phyloP scores from a whole-genome alignment of 108 stramenopile genomes.

The Asterionellopsis glacialis region DNA sequence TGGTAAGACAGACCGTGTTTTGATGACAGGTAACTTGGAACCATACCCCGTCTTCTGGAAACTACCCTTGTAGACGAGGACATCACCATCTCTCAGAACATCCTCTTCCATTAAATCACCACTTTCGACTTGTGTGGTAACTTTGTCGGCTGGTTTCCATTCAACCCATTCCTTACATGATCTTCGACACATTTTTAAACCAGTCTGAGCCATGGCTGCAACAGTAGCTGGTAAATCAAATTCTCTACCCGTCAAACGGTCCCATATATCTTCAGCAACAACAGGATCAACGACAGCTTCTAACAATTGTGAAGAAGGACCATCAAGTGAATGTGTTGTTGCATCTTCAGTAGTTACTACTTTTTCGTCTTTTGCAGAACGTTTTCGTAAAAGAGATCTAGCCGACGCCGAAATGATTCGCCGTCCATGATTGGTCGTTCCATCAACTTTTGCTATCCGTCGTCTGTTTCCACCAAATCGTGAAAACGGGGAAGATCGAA shows the following conservation, averaged over 20 bases:
- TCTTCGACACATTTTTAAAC: slow-evolving; percentile 32
- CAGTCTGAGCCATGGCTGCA: slow-evolving; percentile 44
- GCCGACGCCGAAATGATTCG: no score
- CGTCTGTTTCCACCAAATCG: no score
- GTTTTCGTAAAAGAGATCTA: no score
- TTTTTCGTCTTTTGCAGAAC: no score
- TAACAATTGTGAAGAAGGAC: neutral
- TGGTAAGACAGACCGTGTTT: slow-evolving; percentile 60
- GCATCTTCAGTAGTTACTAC: no score
- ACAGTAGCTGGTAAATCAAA: slow-evolving; percentile 44
- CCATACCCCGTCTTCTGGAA: slow-evolving; percentile 51
- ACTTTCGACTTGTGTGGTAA: slow-evolving; percentile 29
- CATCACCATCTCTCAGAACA: neutral
- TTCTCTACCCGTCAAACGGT: slow-evolving; percentile 54
- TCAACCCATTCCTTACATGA: slow-evolving; percentile 31
- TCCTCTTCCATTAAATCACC: slow-evolving; percentile 23
- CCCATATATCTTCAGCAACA: slow-evolving; percentile 47
- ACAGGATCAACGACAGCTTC: slow-evolving; percentile 36
- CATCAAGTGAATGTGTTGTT: no score
- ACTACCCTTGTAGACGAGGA: slow-evolving; percentile 64
- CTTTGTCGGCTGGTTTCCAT: slow-evolving; percentile 50
- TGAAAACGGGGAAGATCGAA: no score
- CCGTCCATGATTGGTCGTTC: no score
- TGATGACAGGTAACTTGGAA: slow-evolving; percentile 64
- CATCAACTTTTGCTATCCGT: no score